phyloP scores from a whole-genome alignment of 2,329 filamentous ascomycete genomes.

The Magnaporthiopsis rhizophila region DNA sequence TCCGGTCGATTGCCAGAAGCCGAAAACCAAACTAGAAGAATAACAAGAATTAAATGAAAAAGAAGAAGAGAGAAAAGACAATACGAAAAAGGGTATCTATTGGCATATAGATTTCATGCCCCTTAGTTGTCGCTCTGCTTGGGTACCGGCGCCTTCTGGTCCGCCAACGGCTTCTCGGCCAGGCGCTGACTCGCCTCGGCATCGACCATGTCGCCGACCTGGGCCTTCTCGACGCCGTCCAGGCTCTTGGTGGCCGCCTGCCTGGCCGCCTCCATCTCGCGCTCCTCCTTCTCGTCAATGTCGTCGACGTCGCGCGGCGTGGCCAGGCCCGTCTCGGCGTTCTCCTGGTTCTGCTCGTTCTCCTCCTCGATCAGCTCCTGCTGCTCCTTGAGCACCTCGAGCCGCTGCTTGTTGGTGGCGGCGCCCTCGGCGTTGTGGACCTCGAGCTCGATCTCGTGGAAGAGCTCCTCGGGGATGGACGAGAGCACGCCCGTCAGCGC shows the following conservation, averaged over 20 bases:
- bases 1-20: background rate
- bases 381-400: constrained; percentile 97
- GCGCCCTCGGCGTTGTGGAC: constrained; percentile 94
- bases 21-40: constrained; percentile 6
- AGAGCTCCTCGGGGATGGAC: constrained; percentile 93
- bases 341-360: constrained; percentile 81
- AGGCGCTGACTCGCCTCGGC: constrained; percentile 42
- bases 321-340: constrained; percentile 64
- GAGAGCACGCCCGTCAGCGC: constrained; percentile 87
- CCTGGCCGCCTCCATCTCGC: constrained; percentile 43
- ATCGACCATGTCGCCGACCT: constrained; percentile 45
- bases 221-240: constrained; percentile 32
- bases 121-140: constrained; percentile 21
- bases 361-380: constrained; percentile 97
- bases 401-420: constrained; percentile 96
- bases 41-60: background rate
- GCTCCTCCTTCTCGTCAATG: constrained; percentile 90
- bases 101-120: constrained; percentile 2
- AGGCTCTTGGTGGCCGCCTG: constrained; percentile 20
- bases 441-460: constrained; percentile 98
- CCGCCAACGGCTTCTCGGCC: constrained; percentile 19
- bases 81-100: constrained; percentile 7
- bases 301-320: constrained; percentile 80
- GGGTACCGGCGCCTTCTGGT: constrained; percentile 23
- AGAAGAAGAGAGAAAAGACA: constrained; percentile 6